Evolutionary conservation across 352 stramenopile species (phyloP).

Genomic region (Phytophthora capsici): DNA sequence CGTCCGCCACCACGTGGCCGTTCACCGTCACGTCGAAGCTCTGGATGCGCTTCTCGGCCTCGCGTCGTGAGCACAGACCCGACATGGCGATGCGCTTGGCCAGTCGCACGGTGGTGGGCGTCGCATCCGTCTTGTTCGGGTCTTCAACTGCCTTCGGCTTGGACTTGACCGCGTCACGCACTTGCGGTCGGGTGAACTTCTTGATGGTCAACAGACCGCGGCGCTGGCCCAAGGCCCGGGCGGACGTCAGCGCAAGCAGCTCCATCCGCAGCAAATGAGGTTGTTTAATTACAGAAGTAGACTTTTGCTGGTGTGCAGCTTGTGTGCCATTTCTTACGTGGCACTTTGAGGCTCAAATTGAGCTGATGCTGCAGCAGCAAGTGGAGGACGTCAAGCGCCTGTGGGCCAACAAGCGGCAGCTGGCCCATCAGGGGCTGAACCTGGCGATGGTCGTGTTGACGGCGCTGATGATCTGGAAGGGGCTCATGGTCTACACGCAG

Average conservation of each 20-base stretch:
- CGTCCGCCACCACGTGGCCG: constrained; percentile 58
- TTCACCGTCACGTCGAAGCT: constrained; percentile 81
- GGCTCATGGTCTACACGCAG: constrained; percentile 97
- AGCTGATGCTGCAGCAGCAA: constrained; percentile 85
- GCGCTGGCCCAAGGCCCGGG: constrained; percentile 11
- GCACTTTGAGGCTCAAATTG: no score
- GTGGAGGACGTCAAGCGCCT: constrained; percentile 97
- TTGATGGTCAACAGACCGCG: constrained; percentile 55
- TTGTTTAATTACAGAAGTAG: constrained; percentile 3
- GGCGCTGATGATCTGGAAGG: constrained; percentile 99
- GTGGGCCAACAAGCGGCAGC: constrained; percentile 98
- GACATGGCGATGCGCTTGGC: constrained; percentile 87
- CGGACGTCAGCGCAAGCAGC: constrained; percentile 14
- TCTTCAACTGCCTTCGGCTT: neutral
- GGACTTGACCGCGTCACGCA: constrained; percentile 12
- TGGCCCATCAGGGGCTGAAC: constrained; percentile 97
- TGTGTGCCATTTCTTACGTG: constrained; percentile 15
- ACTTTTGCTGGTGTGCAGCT: neutral
- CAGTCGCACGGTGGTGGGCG: constrained; percentile 48
- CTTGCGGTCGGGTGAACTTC: constrained; percentile 37
- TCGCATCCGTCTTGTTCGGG: neutral
- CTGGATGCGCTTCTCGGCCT: constrained; percentile 85
- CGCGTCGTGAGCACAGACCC: constrained; percentile 80
- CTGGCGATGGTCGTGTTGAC: constrained; percentile 99
- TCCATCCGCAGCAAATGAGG: constrained; percentile 8